Evolutionary conservation across 2,329 filamentous ascomycete genomes (phyloP).

Genomic region (Didymella exigua): DNA sequence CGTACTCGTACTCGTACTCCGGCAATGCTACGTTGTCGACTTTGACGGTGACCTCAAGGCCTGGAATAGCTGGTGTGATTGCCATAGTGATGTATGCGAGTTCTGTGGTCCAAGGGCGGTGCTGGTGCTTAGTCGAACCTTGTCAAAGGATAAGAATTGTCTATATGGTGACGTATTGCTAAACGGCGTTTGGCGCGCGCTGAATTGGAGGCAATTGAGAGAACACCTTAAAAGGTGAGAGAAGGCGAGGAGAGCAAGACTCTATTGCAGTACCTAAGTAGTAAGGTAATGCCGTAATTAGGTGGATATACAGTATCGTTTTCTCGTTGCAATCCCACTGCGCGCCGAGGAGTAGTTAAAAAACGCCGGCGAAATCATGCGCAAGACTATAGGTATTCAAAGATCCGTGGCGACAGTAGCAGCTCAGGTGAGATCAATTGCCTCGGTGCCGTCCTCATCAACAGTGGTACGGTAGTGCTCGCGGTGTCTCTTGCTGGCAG

Average conservation of each 20-base stretch:
- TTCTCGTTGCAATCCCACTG: not conserved
- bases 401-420: not conserved
- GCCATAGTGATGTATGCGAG: slow-evolving; percentile 21
- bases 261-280: not conserved
- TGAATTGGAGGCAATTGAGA: not conserved
- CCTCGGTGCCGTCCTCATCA: slow-evolving; percentile 23
- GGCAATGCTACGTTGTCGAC: slow-evolving; percentile 22
- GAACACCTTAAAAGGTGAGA: not conserved
- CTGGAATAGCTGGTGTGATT: slow-evolving; percentile 13
- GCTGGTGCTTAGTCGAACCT: not conserved
- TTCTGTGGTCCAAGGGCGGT: not conserved
- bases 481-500: slow-evolving; percentile 15
- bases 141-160: not conserved
- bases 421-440: slow-evolving; percentile 27
- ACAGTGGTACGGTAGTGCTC: not conserved
- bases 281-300: not conserved
- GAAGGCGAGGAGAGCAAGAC: not conserved
- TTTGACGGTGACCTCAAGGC: slow-evolving; percentile 24
- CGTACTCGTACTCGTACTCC: slow-evolving; percentile 39
- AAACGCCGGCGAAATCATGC: not conserved
- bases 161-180: not conserved
- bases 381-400: not conserved
- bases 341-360: not conserved
- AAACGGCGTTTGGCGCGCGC: not conserved
- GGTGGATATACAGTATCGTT: not conserved